Percentiles rank a stretch among this genome's conserved stretches.
These are phyloP conservation scores for Aethionema arabicum DNA, from an alignment of 345 rosid species.

Conservation along the genomic window DNA sequence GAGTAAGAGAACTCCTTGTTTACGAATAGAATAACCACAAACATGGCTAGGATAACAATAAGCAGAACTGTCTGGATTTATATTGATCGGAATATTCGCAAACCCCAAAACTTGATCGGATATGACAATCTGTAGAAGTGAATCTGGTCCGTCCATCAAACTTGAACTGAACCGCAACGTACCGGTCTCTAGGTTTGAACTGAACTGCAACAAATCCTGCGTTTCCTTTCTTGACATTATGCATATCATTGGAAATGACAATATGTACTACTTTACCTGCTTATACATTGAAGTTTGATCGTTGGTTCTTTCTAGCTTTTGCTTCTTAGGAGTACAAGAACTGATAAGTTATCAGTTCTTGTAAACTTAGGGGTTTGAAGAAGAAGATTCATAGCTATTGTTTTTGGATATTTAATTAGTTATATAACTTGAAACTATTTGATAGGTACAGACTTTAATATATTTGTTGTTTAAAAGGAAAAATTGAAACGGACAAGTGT, in stretches of 20 bases:
- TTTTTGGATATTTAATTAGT: neutral
- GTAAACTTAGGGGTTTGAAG: conserved; percentile 28
- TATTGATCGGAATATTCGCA: conserved; percentile 25
- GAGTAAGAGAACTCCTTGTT: conserved; percentile 27
- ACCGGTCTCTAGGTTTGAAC: conserved; percentile 26
- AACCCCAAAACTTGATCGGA: conserved; percentile 33
- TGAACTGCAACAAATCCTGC: conserved; percentile 40
- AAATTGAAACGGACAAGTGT: too few relatives aligned
- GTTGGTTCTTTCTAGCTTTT: conserved; percentile 4
- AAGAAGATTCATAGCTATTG: conserved; percentile 14
- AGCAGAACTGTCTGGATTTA: conserved; percentile 32
- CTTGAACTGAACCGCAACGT: conserved; percentile 27
- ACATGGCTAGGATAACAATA: conserved; percentile 24
- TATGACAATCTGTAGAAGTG: conserved; percentile 28
- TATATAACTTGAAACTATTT: too few relatives aligned
- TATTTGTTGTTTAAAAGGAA: too few relatives aligned
- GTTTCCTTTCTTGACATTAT: conserved; percentile 24
- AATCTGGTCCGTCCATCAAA: conserved; percentile 29
- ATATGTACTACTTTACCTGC: conserved; percentile 25
- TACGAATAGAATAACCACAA: conserved; percentile 30
- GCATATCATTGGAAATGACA: conserved; percentile 29
- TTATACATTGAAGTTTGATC: conserved; percentile 4
- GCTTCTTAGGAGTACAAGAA: conserved; percentile 26
- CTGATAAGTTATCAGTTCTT: too few relatives aligned
- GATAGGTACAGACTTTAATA: too few relatives aligned